Base-by-base conservation (phyloP, 148 eudicot species). In the Persicaria maculosa region DNA sequence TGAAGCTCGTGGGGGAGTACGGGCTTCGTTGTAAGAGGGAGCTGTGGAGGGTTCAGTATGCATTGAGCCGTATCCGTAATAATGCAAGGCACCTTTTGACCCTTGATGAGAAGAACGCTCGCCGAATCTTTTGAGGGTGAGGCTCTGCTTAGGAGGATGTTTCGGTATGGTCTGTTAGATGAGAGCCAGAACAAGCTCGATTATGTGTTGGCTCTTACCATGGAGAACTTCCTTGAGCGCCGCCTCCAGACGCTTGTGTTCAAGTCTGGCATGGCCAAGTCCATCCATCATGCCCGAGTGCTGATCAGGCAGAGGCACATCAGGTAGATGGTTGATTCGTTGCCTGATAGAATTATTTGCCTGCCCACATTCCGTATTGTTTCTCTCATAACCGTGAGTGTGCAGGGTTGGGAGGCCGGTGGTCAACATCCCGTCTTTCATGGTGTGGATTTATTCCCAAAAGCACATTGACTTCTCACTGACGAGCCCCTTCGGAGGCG, bases 401-500 rank as follows among this genome's bases (percentile, higher is more conserved):
- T 31, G 40, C 40, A 31, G 40, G 40, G 40, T 31, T 31, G 40
- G 40, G 40, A 31, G 40, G 40, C 40, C 1, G 40, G 40, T 31
- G 40, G 40, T 31, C 2, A 31, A 31, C 40, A 31, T 31, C 40
- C 40, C 40, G 40, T 31, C 40, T 31, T 31, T 31, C 40, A 31
- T 31, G 40, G 40, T 31, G 40, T 0, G 40, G 40, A 2, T 31
- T 2, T 2, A 31, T 2, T 31, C 40, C 3, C 40, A 31, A 31
- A 31, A 31, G 40, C 40, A 31, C 40, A 31, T 31, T 31, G 40
- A 31, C 40, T 31, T 31, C 40, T 31, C 40, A 31, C 40, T 31
- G 40, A 31, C 40, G 40, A 31, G 40, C 40, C 40, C 91, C 15
- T 85, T 87, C 47, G 90, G 90, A 31, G 90, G 88, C 64, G 90